Evolutionary conservation across 2,329 filamentous ascomycete genomes (phyloP).

Genomic region (Dactylellina parvicollis): DNA sequence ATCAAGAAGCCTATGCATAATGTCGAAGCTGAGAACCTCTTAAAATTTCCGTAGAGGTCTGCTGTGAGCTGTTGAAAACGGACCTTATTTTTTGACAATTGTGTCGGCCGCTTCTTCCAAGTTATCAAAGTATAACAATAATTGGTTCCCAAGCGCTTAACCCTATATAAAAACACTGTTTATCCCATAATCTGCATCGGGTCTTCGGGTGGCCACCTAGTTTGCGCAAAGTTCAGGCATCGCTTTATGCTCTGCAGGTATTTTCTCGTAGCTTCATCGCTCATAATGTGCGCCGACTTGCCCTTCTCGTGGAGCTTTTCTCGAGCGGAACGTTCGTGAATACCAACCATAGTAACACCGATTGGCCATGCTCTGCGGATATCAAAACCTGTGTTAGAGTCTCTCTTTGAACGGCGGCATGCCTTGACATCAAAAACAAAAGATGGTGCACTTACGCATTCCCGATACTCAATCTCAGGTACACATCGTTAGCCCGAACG

Average conservation of each 20-base stretch:
- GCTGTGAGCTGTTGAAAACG: too few relatives aligned
- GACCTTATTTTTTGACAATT: too few relatives aligned
- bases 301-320: slow-evolving; percentile 91
- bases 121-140: too few relatives aligned
- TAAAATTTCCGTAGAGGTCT: too few relatives aligned
- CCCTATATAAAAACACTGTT: slow-evolving; percentile 21
- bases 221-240: slow-evolving; percentile 94
- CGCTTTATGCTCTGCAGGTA: slow-evolving; percentile 98
- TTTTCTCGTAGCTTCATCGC: slow-evolving; percentile 93
- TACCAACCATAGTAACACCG: slow-evolving; percentile 99
- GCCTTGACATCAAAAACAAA: neutral
- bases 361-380: slow-evolving; percentile 83
- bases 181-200: slow-evolving; percentile 93
- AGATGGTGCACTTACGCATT: slow-evolving; percentile 70
- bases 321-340: slow-evolving; percentile 93
- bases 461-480: slow-evolving; percentile 89
- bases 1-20: too few relatives aligned
- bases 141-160: too few relatives aligned
- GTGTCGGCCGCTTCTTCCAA: too few relatives aligned
- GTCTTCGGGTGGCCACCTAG: slow-evolving; percentile 93
- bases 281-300: slow-evolving; percentile 92
- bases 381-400: slow-evolving; percentile 25
- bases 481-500: slow-evolving; percentile 95
- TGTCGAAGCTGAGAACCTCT: too few relatives aligned
- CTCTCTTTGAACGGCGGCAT: too few relatives aligned